These are phyloP conservation scores for Coemansia sp. DNA, from an alignment of 192 early-diverging fungal species.

Conservation along the genomic window DNA sequence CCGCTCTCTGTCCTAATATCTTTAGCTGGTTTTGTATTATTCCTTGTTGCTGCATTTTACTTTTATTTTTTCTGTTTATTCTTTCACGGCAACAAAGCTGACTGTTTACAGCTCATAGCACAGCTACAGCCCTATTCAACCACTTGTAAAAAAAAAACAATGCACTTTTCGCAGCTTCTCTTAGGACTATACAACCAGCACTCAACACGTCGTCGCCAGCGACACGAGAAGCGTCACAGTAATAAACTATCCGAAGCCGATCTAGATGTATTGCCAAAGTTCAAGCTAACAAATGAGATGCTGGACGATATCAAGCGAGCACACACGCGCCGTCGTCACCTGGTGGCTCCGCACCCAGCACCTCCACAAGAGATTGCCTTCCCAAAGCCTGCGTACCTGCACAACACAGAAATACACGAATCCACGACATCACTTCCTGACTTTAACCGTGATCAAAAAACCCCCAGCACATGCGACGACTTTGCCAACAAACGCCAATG, in stretches of 20 bases:
- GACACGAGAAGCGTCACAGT: conserved; percentile 5
- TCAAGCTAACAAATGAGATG: conserved; percentile 19
- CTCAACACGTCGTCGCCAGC: conserved; percentile 15
- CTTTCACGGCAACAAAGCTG: not conserved
- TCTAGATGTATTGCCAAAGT: conserved; percentile 30
- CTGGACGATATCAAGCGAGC: conserved; percentile 32
- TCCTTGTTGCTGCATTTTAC: too few species aligned
- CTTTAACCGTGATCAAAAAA: not conserved
- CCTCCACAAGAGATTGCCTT: not conserved
- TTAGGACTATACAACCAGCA: conserved; percentile 26
- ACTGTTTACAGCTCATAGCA: too few species aligned
- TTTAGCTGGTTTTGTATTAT: too few species aligned
- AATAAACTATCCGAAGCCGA: conserved; percentile 5
- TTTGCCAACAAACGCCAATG: not conserved
- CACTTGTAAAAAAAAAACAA: not conserved
- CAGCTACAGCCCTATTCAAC: too few species aligned
- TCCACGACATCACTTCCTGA: not conserved
- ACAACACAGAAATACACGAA: not conserved
- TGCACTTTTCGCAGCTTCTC: conserved; percentile 1
- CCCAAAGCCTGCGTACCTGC: conserved; percentile 8
- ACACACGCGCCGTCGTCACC: conserved; percentile 24
- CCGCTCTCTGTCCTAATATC: too few species aligned
- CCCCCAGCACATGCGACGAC: not conserved
- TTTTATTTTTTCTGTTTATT: too few species aligned
- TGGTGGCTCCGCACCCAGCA: conserved; percentile 1